Percentiles rank a stretch among this genome's conserved stretches.
Conservation (phyloP, 1,139 yeast genomes). For the Geotrichum restrictum region DNA sequence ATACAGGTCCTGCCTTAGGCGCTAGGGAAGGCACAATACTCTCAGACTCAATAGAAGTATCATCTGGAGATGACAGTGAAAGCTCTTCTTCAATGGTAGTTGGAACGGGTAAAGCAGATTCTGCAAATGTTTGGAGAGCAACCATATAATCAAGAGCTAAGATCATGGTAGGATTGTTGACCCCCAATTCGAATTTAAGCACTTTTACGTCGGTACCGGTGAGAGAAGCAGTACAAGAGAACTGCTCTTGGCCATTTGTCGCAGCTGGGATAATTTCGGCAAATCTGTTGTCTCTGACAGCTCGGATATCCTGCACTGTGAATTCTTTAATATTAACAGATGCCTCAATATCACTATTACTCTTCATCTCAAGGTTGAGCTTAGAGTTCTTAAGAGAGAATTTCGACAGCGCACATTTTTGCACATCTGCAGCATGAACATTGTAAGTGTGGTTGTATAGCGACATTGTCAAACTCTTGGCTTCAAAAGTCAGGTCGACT, state of each 20-base stretch:
- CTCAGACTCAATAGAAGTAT: conserved; percentile 21
- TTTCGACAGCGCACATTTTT: conserved; percentile 51
- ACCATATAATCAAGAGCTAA: conserved; percentile 81
- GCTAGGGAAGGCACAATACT: conserved; percentile 5
- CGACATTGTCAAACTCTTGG: conserved; percentile 62
- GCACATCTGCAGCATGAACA: conserved; percentile 34
- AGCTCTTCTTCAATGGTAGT: conserved; percentile 20
- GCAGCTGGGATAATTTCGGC: conserved; percentile 74
- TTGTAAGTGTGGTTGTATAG: conserved; percentile 57
- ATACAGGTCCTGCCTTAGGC: background rate
- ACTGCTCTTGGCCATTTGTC: conserved; percentile 60
- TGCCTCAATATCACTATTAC: conserved; percentile 55
- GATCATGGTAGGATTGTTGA: conserved; percentile 76
- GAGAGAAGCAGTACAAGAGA: conserved; percentile 49
- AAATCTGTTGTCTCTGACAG: conserved; percentile 61
- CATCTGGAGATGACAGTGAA: conserved; percentile 9
- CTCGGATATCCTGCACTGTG: conserved; percentile 69
- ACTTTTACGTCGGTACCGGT: conserved; percentile 8
- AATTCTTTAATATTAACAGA: conserved; percentile 67
- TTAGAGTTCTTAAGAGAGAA: conserved; percentile 61
- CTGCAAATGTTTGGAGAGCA: conserved; percentile 63
- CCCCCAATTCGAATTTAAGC: conserved; percentile 54
- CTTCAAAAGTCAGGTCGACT: conserved; percentile 47
- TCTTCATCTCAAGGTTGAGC: conserved; percentile 49
- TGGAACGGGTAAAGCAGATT: conserved; percentile 40